Conservation (phyloP, 2,329 filamentous ascomycete species). For the Fusarium sp. region DNA sequence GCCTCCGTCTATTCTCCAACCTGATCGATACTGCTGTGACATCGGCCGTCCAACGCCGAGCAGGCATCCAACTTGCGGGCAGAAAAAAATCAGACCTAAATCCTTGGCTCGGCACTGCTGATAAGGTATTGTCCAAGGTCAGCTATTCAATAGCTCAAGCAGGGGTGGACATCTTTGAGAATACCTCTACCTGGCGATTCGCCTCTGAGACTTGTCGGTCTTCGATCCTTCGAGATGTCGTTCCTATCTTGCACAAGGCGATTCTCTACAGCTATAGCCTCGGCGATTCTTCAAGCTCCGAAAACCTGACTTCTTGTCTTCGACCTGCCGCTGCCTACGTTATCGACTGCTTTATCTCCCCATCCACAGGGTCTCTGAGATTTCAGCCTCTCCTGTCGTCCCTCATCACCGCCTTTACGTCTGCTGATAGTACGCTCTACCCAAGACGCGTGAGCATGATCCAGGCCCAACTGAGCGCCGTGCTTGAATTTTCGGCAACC, state of each 20-base stretch:
- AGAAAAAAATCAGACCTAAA: slow-evolving; percentile 65
- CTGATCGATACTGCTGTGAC: slow-evolving; percentile 83
- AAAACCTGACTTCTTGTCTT: slow-evolving; percentile 73
- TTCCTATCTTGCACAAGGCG: slow-evolving; percentile 79
- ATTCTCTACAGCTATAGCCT: slow-evolving; percentile 82
- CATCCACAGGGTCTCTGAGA: slow-evolving; percentile 78
- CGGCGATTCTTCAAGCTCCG: slow-evolving; percentile 69
- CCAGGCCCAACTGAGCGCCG: slow-evolving; percentile 74
- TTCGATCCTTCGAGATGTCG: slow-evolving; percentile 77
- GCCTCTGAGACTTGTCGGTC: slow-evolving; percentile 77
- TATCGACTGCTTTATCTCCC: slow-evolving; percentile 81
- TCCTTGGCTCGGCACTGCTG: slow-evolving; percentile 80
- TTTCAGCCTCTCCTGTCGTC: slow-evolving; percentile 84
- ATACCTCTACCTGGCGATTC: slow-evolving; percentile 89
- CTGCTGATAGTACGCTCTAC: slow-evolving; percentile 75
- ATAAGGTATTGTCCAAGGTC: slow-evolving; percentile 82
- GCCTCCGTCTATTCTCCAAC: slow-evolving; percentile 80
- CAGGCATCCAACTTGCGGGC: slow-evolving; percentile 64
- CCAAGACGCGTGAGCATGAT: slow-evolving; percentile 69
- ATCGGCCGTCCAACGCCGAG: slow-evolving; percentile 78
- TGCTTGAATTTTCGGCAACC: slow-evolving; percentile 77
- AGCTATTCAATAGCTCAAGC: slow-evolving; percentile 81
- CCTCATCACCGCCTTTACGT: slow-evolving; percentile 65
- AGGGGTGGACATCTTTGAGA: slow-evolving; percentile 88
- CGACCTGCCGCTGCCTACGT: slow-evolving; percentile 83